These are phyloP conservation scores for Primulina eburnea DNA, from an alignment of 257 asterid species.

Conservation along the genomic window DNA sequence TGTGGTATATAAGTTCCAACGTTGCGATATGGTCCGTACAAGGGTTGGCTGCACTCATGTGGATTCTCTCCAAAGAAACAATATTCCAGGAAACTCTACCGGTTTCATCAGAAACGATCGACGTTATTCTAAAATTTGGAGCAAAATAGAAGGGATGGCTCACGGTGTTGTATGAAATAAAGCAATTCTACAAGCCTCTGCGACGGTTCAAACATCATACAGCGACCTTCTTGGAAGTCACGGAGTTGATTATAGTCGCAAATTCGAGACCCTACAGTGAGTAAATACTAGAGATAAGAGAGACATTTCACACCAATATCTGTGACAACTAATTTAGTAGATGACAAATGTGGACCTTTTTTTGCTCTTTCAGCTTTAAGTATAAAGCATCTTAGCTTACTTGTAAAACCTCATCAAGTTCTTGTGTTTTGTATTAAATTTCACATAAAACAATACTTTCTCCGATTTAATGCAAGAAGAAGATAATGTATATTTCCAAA, in stretches of 20 bases:
- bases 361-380: background rate
- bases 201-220: conserved; percentile 43
- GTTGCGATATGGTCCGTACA: background rate
- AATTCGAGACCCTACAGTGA: conserved; percentile 83
- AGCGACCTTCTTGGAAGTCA: conserved; percentile 85
- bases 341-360: too few relatives aligned
- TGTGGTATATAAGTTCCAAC: background rate
- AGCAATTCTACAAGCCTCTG: background rate
- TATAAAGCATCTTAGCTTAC: background rate
- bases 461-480: background rate
- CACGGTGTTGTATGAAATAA: background rate
- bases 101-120: background rate
- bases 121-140: background rate
- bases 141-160: background rate
- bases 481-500: background rate
- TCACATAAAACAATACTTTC: background rate
- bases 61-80: background rate
- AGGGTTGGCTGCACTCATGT: background rate
- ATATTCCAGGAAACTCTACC: background rate
- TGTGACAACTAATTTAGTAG: background rate
- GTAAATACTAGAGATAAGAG: background rate
- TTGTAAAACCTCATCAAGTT: too few relatives aligned
- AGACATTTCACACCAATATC: background rate
- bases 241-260: conserved; percentile 86
- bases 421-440: background rate